Percentiles rank a stretch among this genome's conserved stretches.
These are phyloP conservation scores for Mytilinidion resinicola DNA, from an alignment of 495 filamentous ascomycete genomes.

Conservation along the genomic window DNA sequence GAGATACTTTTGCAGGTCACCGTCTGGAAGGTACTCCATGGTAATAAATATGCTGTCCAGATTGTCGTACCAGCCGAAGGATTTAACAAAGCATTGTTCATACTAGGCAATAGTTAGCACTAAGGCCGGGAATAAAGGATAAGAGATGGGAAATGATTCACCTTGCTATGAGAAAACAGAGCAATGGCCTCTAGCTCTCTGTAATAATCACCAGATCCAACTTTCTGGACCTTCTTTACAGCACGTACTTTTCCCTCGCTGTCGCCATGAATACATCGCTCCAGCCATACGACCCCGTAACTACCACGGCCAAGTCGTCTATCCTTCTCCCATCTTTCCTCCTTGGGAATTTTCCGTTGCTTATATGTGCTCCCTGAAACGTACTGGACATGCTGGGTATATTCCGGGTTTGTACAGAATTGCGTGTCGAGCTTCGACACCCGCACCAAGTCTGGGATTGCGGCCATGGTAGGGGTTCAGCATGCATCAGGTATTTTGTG, in stretches of 20 bases:
- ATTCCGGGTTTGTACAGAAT: background rate
- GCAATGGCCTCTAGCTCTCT: background rate
- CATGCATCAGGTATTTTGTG: too few species aligned
- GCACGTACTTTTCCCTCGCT: background rate
- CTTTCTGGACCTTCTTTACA: background rate
- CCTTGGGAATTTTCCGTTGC: background rate
- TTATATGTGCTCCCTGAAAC: background rate
- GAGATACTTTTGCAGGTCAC: constrained; percentile 34
- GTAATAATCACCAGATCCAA: background rate
- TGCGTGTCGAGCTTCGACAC: constrained; percentile 1
- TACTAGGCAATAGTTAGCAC: background rate
- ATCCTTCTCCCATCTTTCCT: background rate
- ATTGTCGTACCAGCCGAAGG: too few species aligned
- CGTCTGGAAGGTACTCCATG: constrained; percentile 27
- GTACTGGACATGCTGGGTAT: background rate
- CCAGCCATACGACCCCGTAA: constrained; percentile 1
- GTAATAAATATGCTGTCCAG: too few species aligned
- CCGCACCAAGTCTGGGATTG: background rate
- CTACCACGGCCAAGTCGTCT: background rate
- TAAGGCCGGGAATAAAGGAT: too few species aligned
- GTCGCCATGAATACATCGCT: background rate
- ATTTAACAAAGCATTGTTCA: too few species aligned
- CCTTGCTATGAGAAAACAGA: background rate
- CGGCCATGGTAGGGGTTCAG: background rate
- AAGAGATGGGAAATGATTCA: background rate